Evolutionary conservation across 441 rosid genomes (phyloP).

Genomic region (Gossypium gossypioides): DNA sequence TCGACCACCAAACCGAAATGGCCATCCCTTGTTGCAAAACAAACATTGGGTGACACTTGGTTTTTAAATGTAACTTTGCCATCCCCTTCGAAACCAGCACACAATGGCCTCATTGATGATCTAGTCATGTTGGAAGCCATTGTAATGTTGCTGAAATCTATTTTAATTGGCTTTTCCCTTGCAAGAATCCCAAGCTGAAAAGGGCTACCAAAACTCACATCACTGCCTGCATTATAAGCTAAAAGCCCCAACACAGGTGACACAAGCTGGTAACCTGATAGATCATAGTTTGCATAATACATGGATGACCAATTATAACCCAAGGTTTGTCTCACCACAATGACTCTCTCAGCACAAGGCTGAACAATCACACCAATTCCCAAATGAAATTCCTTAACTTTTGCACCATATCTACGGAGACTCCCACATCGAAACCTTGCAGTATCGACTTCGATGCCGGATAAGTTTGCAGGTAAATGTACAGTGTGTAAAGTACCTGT

Average conservation of each 20-base stretch:
- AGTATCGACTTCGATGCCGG: constrained; percentile 51
- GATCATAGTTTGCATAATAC: constrained; percentile 42
- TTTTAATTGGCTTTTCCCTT: constrained; percentile 38
- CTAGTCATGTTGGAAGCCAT: constrained; percentile 14
- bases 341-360: constrained; percentile 74
- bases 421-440: constrained; percentile 78
- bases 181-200: constrained; percentile 51
- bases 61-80: constrained; percentile 41
- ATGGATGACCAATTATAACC: constrained; percentile 68
- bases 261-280: constrained; percentile 71
- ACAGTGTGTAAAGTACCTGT: constrained; percentile 55
- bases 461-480: constrained; percentile 55
- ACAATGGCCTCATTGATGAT: constrained; percentile 27
- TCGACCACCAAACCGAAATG: constrained; percentile 58
- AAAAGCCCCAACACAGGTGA: constrained; percentile 70
- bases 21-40: constrained; percentile 53
- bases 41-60: constrained; percentile 41
- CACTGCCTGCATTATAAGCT: constrained; percentile 58
- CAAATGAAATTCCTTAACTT: constrained; percentile 58
- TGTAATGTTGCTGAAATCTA: constrained; percentile 37
- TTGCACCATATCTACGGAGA: constrained; percentile 62
- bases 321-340: constrained; percentile 61
- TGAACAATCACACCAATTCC: constrained; percentile 50
- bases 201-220: constrained; percentile 36
- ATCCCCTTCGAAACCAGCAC: constrained; percentile 57